Conservation (phyloP, 371 early-diverging fungal genomes). For the Chytridiales sp. region DNA sequence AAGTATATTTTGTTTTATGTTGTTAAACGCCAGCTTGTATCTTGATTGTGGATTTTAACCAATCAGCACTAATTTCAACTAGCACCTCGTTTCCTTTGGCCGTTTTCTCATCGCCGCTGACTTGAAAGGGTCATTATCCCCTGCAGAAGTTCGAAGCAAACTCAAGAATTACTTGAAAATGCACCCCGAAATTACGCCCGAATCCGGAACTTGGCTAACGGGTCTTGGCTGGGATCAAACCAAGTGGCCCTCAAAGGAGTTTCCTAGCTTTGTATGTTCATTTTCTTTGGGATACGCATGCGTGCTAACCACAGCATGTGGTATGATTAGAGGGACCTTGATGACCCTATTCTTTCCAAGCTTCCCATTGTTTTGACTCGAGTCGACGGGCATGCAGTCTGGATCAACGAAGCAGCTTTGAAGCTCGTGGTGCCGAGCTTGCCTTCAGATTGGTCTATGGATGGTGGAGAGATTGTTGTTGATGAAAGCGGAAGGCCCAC, state of each 20-base stretch:
- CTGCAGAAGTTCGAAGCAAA: slow-evolving; percentile 13
- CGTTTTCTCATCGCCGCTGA: slow-evolving; percentile 23
- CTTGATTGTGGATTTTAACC: too few relatives aligned
- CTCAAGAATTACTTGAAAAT: slow-evolving; percentile 24
- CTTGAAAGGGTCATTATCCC: slow-evolving; percentile 16
- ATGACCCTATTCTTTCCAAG: slow-evolving; percentile 19
- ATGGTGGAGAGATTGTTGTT: slow-evolving; percentile 34
- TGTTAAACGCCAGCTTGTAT: not conserved
- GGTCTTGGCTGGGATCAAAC: slow-evolving; percentile 46
- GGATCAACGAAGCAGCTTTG: slow-evolving; percentile 34
- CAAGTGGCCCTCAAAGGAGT: slow-evolving; percentile 16
- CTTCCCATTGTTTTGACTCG: slow-evolving; percentile 31
- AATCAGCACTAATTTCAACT: too few relatives aligned
- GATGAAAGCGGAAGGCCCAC: slow-evolving; percentile 25
- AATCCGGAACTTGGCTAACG: slow-evolving; percentile 24
- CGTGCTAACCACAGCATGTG: not conserved
- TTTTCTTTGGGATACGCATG: not conserved
- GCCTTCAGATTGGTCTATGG: slow-evolving; percentile 4
- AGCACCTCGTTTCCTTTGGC: slow-evolving; percentile 34
- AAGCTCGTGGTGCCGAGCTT: slow-evolving; percentile 12
- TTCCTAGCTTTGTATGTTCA: slow-evolving; percentile 15
- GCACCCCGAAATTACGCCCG: slow-evolving; percentile 20
- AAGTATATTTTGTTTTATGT: not conserved
- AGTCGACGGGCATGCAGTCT: slow-evolving; percentile 38
- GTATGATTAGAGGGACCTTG: slow-evolving; percentile 20